These are phyloP conservation scores for Anthracocystis panici-leucophaei DNA, from an alignment of 1,284 basidiomycete species.

Conservation along the genomic window DNA sequence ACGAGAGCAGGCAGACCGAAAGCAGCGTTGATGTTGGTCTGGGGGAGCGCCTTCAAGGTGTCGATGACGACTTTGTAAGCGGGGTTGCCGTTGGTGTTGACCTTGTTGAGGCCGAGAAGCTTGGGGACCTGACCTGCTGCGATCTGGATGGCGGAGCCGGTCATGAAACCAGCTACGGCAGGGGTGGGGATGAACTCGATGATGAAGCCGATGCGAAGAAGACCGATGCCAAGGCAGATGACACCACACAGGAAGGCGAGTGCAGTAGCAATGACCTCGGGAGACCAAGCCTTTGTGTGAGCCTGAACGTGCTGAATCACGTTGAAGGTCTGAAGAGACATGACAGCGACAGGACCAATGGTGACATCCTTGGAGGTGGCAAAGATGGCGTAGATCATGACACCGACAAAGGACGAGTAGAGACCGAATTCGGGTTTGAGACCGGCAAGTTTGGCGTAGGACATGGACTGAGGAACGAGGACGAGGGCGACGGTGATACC, in stretches of 20 bases:
- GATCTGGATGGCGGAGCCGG: conserved; percentile 70
- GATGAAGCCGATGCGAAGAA: conserved; percentile 92
- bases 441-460: conserved; percentile 81
- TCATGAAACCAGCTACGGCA: conserved; percentile 87
- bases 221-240: conserved; percentile 89
- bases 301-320: conserved; percentile 56
- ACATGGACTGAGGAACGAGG: conserved; percentile 71
- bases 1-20: conserved; percentile 85
- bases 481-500: conserved; percentile 70
- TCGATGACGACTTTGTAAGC: conserved; percentile 92
- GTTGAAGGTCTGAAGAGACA: conserved; percentile 90
- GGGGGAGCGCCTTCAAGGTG: conserved; percentile 83
- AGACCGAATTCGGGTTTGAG: conserved; percentile 89
- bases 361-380: conserved; percentile 70
- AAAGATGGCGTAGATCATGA: conserved; percentile 76
- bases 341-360: conserved; percentile 78
- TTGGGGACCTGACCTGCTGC: conserved; percentile 67
- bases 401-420: conserved; percentile 94
- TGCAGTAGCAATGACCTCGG: conserved; percentile 83
- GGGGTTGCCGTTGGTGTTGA: conserved; percentile 69
- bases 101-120: conserved; percentile 60
- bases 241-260: conserved; percentile 91
- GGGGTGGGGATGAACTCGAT: conserved; percentile 94
- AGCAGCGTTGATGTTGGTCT: conserved; percentile 84
- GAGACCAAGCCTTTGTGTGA: conserved; percentile 27